Percentiles rank a stretch among this genome's conserved stretches.
Evolutionary conservation across 768 basidiomycete species (phyloP).

Genomic region (Sporobolomyces pararoseus): DNA sequence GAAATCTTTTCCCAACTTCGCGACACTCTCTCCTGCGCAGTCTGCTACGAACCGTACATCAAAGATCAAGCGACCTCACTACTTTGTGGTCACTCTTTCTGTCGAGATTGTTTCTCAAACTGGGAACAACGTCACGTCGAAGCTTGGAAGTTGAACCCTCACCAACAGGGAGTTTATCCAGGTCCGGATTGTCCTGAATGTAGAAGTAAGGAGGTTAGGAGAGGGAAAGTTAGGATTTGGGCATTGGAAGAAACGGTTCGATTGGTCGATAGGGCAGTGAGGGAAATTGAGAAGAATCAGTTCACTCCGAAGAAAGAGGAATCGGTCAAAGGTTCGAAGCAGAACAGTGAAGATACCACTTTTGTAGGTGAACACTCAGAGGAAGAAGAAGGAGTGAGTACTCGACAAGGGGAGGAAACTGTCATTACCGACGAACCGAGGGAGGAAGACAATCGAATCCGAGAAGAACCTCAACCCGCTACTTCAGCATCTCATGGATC

Average conservation of each 20-base stretch:
- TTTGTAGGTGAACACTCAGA: too few species aligned
- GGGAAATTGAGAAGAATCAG: constrained; percentile 19
- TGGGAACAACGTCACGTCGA: constrained; percentile 25
- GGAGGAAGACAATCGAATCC: too few species aligned
- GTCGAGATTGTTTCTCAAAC: constrained; percentile 3
- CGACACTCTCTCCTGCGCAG: constrained; percentile 24
- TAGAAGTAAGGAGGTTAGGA: constrained; percentile 8
- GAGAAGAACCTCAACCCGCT: too few species aligned
- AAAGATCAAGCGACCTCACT: background rate
- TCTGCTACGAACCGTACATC: constrained; percentile 29
- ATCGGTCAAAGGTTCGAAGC: too few species aligned
- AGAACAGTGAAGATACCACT: too few species aligned
- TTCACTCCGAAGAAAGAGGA: constrained; percentile 11
- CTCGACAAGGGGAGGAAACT: background rate
- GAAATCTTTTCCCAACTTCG: constrained; percentile 7
- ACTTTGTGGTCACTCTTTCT: constrained; percentile 34
- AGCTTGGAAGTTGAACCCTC: constrained; percentile 9
- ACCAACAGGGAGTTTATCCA: constrained; percentile 6
- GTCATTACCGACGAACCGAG: background rate
- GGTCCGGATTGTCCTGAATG: constrained; percentile 35
- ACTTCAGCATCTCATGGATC: too few species aligned
- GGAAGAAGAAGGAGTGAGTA: background rate
- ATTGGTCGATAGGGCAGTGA: constrained; percentile 22
- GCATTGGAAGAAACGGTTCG: constrained; percentile 26
- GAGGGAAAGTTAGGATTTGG: constrained; percentile 27